A percentile compares a stretch with the other conserved stretches of the same genome.
phyloP scores from a whole-genome alignment of 805 yeast genomes.

The Wickerhamiella slavikovae region DNA sequence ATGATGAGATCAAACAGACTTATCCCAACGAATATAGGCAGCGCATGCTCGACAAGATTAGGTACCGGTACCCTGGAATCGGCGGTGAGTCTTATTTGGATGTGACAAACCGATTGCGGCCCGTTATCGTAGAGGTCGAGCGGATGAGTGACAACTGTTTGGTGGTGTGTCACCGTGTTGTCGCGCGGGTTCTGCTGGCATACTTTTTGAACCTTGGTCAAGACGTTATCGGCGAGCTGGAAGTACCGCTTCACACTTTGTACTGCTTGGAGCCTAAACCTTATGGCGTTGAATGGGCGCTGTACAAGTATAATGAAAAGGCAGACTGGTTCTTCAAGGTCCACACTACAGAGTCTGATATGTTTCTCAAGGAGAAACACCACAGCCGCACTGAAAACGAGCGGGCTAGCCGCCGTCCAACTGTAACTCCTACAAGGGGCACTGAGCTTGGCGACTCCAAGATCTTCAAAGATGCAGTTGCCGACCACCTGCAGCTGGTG shows the following conservation, averaged over 20 bases:
- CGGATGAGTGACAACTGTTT: constrained; percentile 74
- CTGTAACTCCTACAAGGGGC: constrained; percentile 12
- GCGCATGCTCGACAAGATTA: constrained; percentile 54
- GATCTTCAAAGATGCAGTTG: constrained; percentile 1
- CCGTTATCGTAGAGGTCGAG: constrained; percentile 82
- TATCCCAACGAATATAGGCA: constrained; percentile 65
- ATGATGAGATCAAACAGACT: constrained; percentile 53
- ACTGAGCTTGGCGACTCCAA: constrained; percentile 10
- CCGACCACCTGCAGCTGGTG: constrained; percentile 1
- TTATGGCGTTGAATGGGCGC: constrained; percentile 83
- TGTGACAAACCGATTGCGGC: constrained; percentile 74
- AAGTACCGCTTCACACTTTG: constrained; percentile 81
- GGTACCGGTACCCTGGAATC: constrained; percentile 86
- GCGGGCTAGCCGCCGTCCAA: constrained; percentile 12
- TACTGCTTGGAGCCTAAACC: constrained; percentile 85
- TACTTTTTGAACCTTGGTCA: constrained; percentile 66
- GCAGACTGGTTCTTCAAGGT: constrained; percentile 62
- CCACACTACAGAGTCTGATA: constrained; percentile 15
- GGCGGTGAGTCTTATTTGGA: constrained; percentile 94
- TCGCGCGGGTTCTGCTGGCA: constrained; percentile 67
- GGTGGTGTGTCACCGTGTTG: constrained; percentile 76
- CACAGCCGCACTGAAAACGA: no score
- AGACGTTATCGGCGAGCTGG: constrained; percentile 69
- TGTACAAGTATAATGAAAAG: constrained; percentile 69
- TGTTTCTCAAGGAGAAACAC: constrained; percentile 10